These are phyloP conservation scores for Fusarium foetens DNA, from an alignment of 2,329 filamentous ascomycete species.

Conservation along the genomic window DNA sequence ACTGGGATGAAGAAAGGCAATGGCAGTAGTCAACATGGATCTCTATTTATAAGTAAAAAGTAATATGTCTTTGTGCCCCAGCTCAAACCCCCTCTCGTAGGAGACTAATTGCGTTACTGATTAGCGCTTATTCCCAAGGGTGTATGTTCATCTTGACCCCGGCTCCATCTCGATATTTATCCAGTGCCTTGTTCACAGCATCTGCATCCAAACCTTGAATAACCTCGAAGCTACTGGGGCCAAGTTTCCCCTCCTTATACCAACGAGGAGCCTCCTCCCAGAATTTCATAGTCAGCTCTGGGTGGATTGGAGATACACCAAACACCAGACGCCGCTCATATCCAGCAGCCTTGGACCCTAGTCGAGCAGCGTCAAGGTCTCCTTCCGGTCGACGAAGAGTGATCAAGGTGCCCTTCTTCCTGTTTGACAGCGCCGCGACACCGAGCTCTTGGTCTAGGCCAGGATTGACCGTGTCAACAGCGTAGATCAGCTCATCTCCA, in stretches of 20 bases:
- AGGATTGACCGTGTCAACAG: not conserved
- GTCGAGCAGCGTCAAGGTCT: not conserved
- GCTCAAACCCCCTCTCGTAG: too few species aligned
- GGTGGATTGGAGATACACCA: not conserved
- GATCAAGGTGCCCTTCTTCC: not conserved
- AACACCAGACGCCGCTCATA: not conserved
- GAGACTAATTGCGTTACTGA: not conserved
- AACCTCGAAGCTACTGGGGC: not conserved
- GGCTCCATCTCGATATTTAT: not conserved
- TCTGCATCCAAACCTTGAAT: not conserved
- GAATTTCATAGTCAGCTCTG: not conserved
- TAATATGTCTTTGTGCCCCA: too few species aligned
- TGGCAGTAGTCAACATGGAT: not conserved
- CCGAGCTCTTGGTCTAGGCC: not conserved
- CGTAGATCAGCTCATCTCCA: not conserved
- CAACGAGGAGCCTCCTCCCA: not conserved
- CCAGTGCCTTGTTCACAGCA: not conserved
- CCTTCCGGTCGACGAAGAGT: not conserved
- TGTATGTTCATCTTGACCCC: not conserved
- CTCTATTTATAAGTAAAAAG: not conserved
- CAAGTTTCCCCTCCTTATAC: not conserved
- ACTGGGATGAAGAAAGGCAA: fast-evolving
- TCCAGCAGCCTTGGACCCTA: not conserved
- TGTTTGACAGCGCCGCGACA: not conserved
- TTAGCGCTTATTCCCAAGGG: not conserved